Percentiles rank a stretch among this genome's conserved stretches.
These are phyloP conservation scores for Enterocytospora artemiae DNA, from an alignment of 371 early-diverging fungal species.

Conservation along the genomic window DNA sequence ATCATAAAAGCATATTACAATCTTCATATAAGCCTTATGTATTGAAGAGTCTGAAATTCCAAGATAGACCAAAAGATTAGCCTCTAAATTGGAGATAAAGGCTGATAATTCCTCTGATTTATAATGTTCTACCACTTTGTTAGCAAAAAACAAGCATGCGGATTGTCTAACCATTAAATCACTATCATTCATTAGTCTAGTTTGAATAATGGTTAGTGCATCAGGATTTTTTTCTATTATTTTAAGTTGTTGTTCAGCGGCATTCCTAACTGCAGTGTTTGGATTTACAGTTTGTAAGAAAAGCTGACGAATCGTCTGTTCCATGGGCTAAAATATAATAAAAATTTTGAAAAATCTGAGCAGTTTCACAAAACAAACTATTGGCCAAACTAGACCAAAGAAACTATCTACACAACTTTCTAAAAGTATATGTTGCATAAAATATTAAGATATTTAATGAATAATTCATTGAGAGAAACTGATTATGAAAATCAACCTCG, in stretches of 20 bases:
- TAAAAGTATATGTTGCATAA: not conserved
- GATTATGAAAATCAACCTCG: not conserved
- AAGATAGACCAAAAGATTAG: slow-evolving; percentile 24
- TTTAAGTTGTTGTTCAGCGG: slow-evolving; percentile 34
- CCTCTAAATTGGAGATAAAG: slow-evolving; percentile 8
- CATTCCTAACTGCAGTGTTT: slow-evolving; percentile 29
- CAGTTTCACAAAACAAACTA: not conserved
- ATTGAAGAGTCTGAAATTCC: slow-evolving; percentile 16
- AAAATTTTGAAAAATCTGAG: slow-evolving; percentile 13
- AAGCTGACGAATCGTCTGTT: slow-evolving; percentile 29
- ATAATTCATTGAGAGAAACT: not conserved
- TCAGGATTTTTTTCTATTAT: slow-evolving; percentile 28
- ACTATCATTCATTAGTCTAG: slow-evolving; percentile 39
- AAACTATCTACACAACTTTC: not conserved
- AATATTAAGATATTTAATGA: not conserved
- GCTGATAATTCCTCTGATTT: slow-evolving; percentile 1
- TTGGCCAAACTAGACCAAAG: not conserved
- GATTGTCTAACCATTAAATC: slow-evolving; percentile 31
- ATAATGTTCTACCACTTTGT: slow-evolving; percentile 37
- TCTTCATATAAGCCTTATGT: slow-evolving; percentile 21
- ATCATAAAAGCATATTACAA: slow-evolving; percentile 34
- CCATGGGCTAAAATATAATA: slow-evolving; percentile 27
- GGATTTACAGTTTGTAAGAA: slow-evolving; percentile 43
- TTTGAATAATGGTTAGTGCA: slow-evolving; percentile 31
- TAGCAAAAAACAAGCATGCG: slow-evolving; percentile 42